Conservation (phyloP, 805 yeast species). For the Kodamaea fukazawae region DNA sequence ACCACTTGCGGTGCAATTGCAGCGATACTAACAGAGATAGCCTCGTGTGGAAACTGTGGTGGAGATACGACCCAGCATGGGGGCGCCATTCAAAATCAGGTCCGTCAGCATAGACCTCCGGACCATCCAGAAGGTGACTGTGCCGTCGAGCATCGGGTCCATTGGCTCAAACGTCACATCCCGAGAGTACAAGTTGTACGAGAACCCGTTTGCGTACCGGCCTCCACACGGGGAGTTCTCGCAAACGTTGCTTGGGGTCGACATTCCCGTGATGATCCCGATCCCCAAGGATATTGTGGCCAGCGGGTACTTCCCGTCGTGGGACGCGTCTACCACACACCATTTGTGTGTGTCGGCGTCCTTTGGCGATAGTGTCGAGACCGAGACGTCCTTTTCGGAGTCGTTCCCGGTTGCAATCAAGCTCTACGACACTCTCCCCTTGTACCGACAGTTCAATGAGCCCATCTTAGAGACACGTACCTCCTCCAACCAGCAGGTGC, state of each 20-base stretch:
- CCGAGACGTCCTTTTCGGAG: slow-evolving; percentile 30
- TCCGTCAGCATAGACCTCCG: slow-evolving; percentile 47
- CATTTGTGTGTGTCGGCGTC: slow-evolving; percentile 39
- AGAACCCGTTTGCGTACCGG: slow-evolving; percentile 33
- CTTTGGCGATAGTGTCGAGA: slow-evolving; percentile 28
- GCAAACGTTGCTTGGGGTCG: slow-evolving; percentile 50
- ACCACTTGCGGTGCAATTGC: too few species aligned
- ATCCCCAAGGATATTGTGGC: slow-evolving; percentile 52
- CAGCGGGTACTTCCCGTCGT: slow-evolving; percentile 47
- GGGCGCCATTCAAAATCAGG: slow-evolving; percentile 46
- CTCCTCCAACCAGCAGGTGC: slow-evolving; percentile 49
- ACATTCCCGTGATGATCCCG: slow-evolving; percentile 57
- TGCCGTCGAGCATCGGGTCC: slow-evolving; percentile 31
- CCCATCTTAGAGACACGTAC: slow-evolving; percentile 42
- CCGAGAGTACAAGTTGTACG: slow-evolving; percentile 34
- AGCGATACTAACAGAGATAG: slow-evolving; percentile 18
- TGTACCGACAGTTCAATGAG: slow-evolving; percentile 54
- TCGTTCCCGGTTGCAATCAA: slow-evolving; percentile 53
- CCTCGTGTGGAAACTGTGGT: slow-evolving; percentile 60
- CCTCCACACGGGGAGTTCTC: slow-evolving; percentile 40
- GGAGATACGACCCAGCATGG: slow-evolving; percentile 51
- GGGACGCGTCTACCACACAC: slow-evolving; percentile 50
- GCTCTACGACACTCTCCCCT: slow-evolving; percentile 55
- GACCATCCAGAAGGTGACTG: slow-evolving; percentile 48
- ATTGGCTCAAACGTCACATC: slow-evolving; percentile 31